Evolutionary conservation across 2,329 filamentous ascomycete species (phyloP), one percentile per base, ranked within the genome.

Genomic region (Paracamarosporium sp.): DNA sequence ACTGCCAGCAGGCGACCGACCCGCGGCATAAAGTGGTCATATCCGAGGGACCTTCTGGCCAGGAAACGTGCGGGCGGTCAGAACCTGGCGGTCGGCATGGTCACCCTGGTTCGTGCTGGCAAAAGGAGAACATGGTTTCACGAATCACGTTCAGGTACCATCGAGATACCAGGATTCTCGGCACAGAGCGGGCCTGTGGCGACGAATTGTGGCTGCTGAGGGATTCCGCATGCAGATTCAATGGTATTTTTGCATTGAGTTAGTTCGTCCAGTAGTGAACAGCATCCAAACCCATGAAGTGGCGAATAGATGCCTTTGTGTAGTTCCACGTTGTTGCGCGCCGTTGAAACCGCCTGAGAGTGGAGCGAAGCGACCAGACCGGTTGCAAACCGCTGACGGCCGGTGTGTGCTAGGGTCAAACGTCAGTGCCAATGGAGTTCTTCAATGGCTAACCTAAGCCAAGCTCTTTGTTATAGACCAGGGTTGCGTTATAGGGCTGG

Each of bases 1-100:
- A 50, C 50, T 45, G 46, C 57, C 58, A 57, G 48, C 57, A 54
- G 53, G 60, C 40, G 40, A 40, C 58, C 48, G 61, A 61, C 59
- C 53, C 22, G 56, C 56, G 62, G 68, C 68, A 72, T 70, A 38
- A 62, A 62, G 53, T 57, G 40, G 55, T 71, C 67, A 70, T 73
- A 57, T 70, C 67, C 69, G 61, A 50, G 28, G 50, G 31, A 51
- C 45, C 22, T 12, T 53, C 22, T 38, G 20, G 44, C 53, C 24
- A 50, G 41, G 17, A 61, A 57, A 59, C 55, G 55, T 50, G 60
- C 52, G 55, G 56, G 55, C 24, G 45, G 31, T 50, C 41, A 41
- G 30, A 55, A 44, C 55, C 41, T 30, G 55, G 47, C 38, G 36
- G 12, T 35, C 33, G 38, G 43, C 43, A 50, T 56, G 44, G 47